A percentile compares a stretch with the other conserved stretches of the same genome.
phyloP scores from a whole-genome alignment of 768 basidiomycete species.

The Rhizopogon roseolus region DNA sequence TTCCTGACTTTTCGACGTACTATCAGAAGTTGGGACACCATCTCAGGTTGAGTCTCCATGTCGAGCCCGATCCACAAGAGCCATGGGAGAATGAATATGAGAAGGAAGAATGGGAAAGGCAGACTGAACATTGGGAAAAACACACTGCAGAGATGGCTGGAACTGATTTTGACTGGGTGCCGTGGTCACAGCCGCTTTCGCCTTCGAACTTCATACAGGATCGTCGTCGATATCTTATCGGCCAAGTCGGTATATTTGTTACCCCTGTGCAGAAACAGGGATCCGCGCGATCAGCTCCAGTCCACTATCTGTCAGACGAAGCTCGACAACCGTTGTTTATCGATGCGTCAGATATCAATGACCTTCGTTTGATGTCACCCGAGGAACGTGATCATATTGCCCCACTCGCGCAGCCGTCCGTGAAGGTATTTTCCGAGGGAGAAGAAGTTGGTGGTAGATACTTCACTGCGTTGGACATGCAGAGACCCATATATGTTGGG shows the following conservation, averaged over 20 bases:
- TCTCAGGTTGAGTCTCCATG: background rate
- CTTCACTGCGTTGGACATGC: background rate
- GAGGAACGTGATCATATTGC: constrained; percentile 1
- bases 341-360: background rate
- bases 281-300: background rate
- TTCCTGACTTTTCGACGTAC: background rate
- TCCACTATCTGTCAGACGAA: constrained; percentile 4
- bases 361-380: background rate
- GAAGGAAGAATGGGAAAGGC: background rate
- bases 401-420: background rate
- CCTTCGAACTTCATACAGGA: too few relatives aligned
- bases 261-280: background rate
- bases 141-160: background rate
- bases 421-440: background rate
- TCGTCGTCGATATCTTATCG: too few relatives aligned
- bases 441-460: background rate
- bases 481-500: constrained; percentile 2
- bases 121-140: too few relatives aligned
- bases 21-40: background rate
- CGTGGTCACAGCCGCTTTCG: background rate
- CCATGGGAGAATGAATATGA: background rate
- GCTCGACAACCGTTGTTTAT: background rate
- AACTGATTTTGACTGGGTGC: constrained; percentile 2
- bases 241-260: background rate
- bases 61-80: background rate